Base-by-base conservation (phyloP, 2,329 filamentous ascomycete genomes). In the Claviceps africana region DNA sequence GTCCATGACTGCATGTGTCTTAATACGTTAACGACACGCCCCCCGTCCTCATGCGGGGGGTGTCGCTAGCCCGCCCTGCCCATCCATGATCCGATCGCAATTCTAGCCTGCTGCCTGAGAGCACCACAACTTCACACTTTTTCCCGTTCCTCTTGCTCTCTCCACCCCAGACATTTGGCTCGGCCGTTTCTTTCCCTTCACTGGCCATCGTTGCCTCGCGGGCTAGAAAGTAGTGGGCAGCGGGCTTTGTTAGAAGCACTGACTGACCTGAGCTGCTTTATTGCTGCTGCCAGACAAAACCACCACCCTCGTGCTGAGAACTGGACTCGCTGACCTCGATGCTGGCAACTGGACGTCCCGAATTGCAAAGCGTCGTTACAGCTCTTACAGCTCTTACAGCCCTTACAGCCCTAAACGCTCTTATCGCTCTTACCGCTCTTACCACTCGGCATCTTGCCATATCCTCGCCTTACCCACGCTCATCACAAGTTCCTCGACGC, bases 81-180 rank as follows among this genome's bases (percentile, higher is more conserved):
- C 48, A 31, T 50, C 48, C 30, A 51, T 51, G 42, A 37, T 40
- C 39, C 22, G 42, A 45, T 40, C 51, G 39, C 44, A 40, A 40
- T 37, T 35, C 25, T 17, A 33, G n/a, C n/a, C n/a, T n/a, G n/a
- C n/a, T n/a, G 22, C 28, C 17, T 19, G 5, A 31, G 17, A n/a
- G 13, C 17, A 33, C n/a, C 45, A 10, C n/a, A 47, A 47, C 45
- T 47, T 47, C n/a, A 47, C 45, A 21, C 45, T 37, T 5, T 37
- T 51, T 49, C 31, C 35, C 39, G 19, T 43, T 51, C 48, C 53
- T 42, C 54, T 55, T 47, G 39, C 48, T 51, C 51, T 51, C 51
- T 54, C 53, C 53, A 51, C 53, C 28, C 33, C 50, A 39, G 17
- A 44, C 39, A 42, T 21, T 21, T 52, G 46, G 45, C 49, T 54